Evolutionary conservation across 1,284 basidiomycete genomes (phyloP), one percentile per base, ranked within the genome.

Genomic region (Malassezia brasiliensis): DNA sequence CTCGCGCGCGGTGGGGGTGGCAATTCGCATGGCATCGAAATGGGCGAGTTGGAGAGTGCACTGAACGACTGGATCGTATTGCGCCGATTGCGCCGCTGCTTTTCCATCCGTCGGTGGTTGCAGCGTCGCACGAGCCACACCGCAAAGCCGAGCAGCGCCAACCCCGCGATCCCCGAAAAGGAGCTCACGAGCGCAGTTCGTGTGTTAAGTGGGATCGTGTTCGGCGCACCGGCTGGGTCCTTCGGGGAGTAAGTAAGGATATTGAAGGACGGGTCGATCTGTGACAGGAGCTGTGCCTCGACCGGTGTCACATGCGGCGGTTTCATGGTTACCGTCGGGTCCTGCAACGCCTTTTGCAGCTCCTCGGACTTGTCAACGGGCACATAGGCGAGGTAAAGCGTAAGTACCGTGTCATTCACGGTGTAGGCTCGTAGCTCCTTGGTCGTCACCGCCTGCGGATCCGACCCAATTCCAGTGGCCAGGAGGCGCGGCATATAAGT

Each of bases 401-500:
- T 65, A 31, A 52, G 53, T 3, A 55, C 50, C 38, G n/a, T 14
- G 10, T 14, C n/a, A n/a, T 53, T n/a, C 10, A 47, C 48, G 12
- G 25, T 15, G 20, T 45, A 32, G 6, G 22, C 42, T 5, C 42
- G 42, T 25, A 45, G 42, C 22, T 45, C 42, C 19, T 45, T 45
- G 10, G 42, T 45, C 5, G 15, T 30, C 7, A 45, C 32, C 15
- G 8, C 19, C 17, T 19, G 9, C 15, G 42, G 25, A 11, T 12
- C 25, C 5, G 11, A 10, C 14, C 19, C 35, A 17, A 65, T 51
- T 6, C 61, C 53, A 17, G 53, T 34, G 28, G 63, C 58, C 7
- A 74, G 53, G 9, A 74, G 52, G n/a, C 39, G 50, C 6, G 71
- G 71, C 65, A 74, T 66, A 35, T 67, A 72, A 11, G 63, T 68